These are phyloP conservation scores for Hypoxylon crocopeplum DNA, from an alignment of 495 filamentous ascomycete genomes.

Conservation along the genomic window DNA sequence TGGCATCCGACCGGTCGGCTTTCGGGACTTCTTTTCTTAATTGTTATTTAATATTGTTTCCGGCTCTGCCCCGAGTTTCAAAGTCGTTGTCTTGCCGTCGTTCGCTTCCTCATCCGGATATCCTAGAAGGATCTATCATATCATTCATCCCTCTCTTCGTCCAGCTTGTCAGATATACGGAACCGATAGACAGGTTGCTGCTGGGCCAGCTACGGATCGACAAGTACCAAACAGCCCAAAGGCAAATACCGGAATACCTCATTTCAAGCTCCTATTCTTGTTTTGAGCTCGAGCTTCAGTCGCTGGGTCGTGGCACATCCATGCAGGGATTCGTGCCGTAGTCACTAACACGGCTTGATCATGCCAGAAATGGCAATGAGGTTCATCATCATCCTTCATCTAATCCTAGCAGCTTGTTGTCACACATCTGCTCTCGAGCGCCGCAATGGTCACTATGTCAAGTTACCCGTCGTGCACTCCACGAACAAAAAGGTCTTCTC, in stretches of 20 bases:
- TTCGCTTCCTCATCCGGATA: constrained; percentile 22
- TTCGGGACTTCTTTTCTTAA: constrained; percentile 11
- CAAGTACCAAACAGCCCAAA: background rate
- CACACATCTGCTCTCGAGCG: constrained; percentile 33
- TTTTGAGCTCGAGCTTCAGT: constrained; percentile 4
- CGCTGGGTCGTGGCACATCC: constrained; percentile 16
- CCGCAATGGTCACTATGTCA: constrained; percentile 44
- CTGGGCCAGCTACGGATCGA: constrained; percentile 18
- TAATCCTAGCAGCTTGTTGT: constrained; percentile 43
- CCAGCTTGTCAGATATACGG: background rate
- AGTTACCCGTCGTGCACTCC: constrained; percentile 55
- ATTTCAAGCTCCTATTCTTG: background rate
- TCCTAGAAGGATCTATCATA: constrained; percentile 29
- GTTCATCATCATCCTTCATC: constrained; percentile 39
- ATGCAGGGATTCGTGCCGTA: constrained; percentile 44
- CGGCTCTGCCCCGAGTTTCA: constrained; percentile 11
- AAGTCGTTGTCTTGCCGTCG: constrained; percentile 4
- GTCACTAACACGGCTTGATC: constrained; percentile 10
- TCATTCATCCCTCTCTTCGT: constrained; percentile 2
- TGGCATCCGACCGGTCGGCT: constrained; percentile 29
- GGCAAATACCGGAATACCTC: background rate
- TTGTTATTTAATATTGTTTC: constrained; percentile 13
- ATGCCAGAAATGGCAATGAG: constrained; percentile 50
- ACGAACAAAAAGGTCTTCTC: constrained; percentile 51
- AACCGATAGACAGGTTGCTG: background rate